Base-by-base conservation (phyloP, 2,329 filamentous ascomycete genomes). In the Alternaria ethzedia region DNA sequence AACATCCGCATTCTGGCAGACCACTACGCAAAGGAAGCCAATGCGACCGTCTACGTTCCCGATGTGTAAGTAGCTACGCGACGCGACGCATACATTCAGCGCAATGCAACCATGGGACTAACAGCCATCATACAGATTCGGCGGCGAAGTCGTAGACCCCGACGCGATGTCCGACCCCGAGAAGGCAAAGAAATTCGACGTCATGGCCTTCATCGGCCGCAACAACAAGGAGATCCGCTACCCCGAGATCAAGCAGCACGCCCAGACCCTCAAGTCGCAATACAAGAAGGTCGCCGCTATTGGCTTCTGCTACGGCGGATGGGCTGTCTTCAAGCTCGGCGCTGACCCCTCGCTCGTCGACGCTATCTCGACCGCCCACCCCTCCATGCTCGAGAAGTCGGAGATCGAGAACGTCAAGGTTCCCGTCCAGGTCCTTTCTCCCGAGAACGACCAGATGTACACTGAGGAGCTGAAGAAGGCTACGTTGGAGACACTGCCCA, bases 251-350 rank as follows among this genome's bases (percentile, higher is more conserved):
- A 69, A 79, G 26, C 74, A 71, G 12, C 74, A 67, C 41, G 81
- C 81, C 1, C 70, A 74, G 59, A 72, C 73, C 0, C 69, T 84
- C n/a, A 79, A 79, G 41, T 67, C 71, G 52, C 65, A 74, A 43
- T 76, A 75, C 61, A 61, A 68, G 57, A 84, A 83, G 62, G 77
- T 84, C 15, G 81, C 78, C n/a, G 81, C 79, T 7, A 77, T 85
- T 26, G 83, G 83, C 6, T 85, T 84, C 71, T 85, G 83, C 77
- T 85, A 82, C 75, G 83, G 83, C 30, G 83, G 76, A 30, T 80
- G 77, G 77, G 78, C 75, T 4, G 61, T 55, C 61, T 73, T 79
- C 64, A 67, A 67, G 57, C 74, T 79, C n/a, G 76, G 63, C 26
- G 73, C 75, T 0, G 75, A 78, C 43, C 72, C 74, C 1, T 67